Percentiles rank a stretch among this genome's conserved stretches.
Conservation (phyloP, 2,329 filamentous ascomycete species). For the Microascus cirrosus region DNA sequence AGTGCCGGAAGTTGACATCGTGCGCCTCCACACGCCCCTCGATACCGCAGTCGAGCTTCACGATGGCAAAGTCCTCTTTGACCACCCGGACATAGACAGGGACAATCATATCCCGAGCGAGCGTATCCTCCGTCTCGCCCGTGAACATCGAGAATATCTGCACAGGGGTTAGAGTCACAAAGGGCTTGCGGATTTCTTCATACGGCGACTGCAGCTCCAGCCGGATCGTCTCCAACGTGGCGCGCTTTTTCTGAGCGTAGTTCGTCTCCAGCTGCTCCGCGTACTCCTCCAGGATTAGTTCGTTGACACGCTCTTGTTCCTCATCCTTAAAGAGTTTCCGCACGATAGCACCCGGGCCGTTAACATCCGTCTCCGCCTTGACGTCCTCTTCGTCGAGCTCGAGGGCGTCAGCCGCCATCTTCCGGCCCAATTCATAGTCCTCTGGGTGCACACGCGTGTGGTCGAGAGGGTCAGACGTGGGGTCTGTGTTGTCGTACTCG, state of each 20-base stretch:
- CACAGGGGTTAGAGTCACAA: conserved; percentile 56
- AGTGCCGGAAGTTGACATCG: conserved; percentile 65
- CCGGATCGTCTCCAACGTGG: conserved; percentile 90
- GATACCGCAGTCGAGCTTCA: conserved; percentile 86
- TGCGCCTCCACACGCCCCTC: conserved; percentile 77
- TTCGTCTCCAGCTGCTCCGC: conserved; percentile 90
- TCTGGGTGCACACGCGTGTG: conserved; percentile 96
- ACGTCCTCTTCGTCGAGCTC: conserved; percentile 97
- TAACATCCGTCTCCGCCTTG: conserved; percentile 84
- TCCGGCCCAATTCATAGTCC: conserved; percentile 94
- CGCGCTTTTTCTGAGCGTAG: conserved; percentile 88
- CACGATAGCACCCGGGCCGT: conserved; percentile 81
- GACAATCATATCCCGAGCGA: conserved; percentile 85
- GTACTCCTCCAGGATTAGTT: conserved; percentile 92
- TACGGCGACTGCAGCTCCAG: conserved; percentile 88
- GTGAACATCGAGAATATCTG: conserved; percentile 96
- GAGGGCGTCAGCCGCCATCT: conserved; percentile 95
- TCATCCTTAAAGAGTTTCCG: conserved; percentile 92
- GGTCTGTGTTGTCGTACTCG: conserved; percentile 72
- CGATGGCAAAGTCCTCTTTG: conserved; percentile 86
- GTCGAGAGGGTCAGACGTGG: conserved; percentile 82
- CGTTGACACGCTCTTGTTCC: conserved; percentile 88
- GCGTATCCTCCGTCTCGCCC: conserved; percentile 75
- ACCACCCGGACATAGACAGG: conserved; percentile 80
- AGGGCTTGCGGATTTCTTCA: conserved; percentile 81